These are phyloP conservation scores for Tetrahymena malaccensis DNA, from an alignment of 73 alveolate genomes.

Conservation along the genomic window DNA sequence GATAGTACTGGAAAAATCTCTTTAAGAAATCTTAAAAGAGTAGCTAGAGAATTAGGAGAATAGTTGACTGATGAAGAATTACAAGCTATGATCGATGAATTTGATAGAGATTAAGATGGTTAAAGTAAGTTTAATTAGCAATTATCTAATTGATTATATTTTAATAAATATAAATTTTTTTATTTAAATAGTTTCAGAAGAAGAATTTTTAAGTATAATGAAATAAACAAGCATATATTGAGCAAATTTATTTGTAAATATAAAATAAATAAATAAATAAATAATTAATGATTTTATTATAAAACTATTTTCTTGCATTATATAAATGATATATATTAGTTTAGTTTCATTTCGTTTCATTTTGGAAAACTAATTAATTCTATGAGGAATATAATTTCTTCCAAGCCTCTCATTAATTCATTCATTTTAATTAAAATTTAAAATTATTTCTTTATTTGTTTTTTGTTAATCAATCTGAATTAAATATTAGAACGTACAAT, in stretches of 20 bases:
- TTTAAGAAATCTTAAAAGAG: conserved; percentile 90
- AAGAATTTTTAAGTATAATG: conserved; percentile 97
- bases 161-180: not conserved
- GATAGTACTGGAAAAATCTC: conserved; percentile 91
- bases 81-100: conserved; percentile 97
- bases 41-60: conserved; percentile 98
- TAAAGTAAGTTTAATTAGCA: conserved; percentile 43
- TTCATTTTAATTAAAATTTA: too few species aligned
- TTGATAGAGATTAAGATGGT: conserved; percentile 91
- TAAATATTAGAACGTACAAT: too few species aligned
- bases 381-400: too few species aligned
- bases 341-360: too few species aligned
- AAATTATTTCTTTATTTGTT: too few species aligned
- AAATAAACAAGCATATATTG: conserved; percentile 94
- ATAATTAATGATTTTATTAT: not conserved
- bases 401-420: not conserved
- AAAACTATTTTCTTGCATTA: not conserved
- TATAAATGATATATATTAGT: not conserved
- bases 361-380: not conserved
- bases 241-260: conserved; percentile 11
- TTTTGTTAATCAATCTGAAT: too few species aligned
- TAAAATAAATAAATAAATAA: not conserved
- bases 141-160: not conserved
- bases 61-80: conserved; percentile 95
- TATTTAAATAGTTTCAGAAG: conserved; percentile 43